Conservation (phyloP, 148 eudicot genomes). For the Talinum fruticosum region DNA sequence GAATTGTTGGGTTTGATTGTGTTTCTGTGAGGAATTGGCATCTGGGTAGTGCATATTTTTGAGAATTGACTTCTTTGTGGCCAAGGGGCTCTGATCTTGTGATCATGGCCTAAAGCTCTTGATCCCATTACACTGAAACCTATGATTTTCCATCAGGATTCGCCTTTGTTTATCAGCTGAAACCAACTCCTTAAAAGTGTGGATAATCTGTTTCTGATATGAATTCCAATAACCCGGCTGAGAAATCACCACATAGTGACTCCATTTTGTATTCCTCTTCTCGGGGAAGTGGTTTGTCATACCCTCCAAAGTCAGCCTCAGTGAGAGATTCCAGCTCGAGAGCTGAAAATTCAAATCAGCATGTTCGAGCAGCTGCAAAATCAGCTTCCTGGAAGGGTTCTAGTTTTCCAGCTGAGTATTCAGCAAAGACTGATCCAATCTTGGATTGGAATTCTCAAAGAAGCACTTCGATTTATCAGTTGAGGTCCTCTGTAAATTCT, state of each 20-base stretch:
- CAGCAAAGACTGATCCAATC: slow-evolving; percentile 23
- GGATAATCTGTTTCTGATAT: slow-evolving; percentile 20
- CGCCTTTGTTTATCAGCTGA: slow-evolving; percentile 32
- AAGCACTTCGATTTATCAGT: slow-evolving; percentile 44
- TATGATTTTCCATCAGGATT: slow-evolving; percentile 34
- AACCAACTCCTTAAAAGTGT: slow-evolving; percentile 22
- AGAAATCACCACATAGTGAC: slow-evolving; percentile 27
- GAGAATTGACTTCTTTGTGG: slow-evolving; percentile 30
- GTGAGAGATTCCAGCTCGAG: slow-evolving; percentile 2
- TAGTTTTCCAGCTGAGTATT: slow-evolving; percentile 27
- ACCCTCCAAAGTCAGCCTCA: background rate
- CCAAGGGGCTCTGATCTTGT: slow-evolving; percentile 34
- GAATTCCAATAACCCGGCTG: slow-evolving; percentile 24
- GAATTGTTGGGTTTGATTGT: slow-evolving; percentile 7
- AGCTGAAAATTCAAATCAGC: slow-evolving; percentile 24
- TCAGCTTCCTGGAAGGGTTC: slow-evolving; percentile 25
- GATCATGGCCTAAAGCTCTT: slow-evolving; percentile 37
- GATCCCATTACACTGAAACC: slow-evolving; percentile 48
- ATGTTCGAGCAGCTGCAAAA: slow-evolving; percentile 7
- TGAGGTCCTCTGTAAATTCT: slow-evolving; percentile 48
- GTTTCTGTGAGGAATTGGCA: slow-evolving; percentile 23
- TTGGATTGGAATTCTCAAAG: slow-evolving; percentile 37
- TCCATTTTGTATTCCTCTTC: slow-evolving; percentile 39
- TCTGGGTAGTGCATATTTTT: slow-evolving; percentile 34
- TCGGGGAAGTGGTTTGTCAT: slow-evolving; percentile 21